phyloP scores from a whole-genome alignment of 2,329 filamentous ascomycete genomes.

The Emericellopsis cladophorae region DNA sequence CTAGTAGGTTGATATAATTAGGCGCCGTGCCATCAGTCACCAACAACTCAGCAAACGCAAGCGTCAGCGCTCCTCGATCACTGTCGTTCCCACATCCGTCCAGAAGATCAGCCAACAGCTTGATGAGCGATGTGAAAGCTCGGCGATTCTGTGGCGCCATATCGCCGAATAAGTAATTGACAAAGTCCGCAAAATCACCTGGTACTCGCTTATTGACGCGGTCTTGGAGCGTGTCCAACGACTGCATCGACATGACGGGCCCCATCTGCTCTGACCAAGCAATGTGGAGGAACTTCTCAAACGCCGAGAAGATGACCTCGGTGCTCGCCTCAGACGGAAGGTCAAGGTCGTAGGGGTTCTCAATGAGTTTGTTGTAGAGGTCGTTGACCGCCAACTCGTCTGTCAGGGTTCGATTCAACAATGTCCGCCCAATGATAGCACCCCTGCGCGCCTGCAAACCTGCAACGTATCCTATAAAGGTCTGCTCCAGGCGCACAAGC shows the following conservation, averaged over 20 bases:
- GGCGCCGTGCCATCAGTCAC: constrained; percentile 66
- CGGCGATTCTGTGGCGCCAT: constrained; percentile 60
- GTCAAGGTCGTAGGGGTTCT: constrained; percentile 69
- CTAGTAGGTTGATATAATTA: constrained; percentile 77
- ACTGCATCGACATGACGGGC: constrained; percentile 60
- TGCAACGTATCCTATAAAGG: constrained; percentile 71
- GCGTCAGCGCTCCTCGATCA: constrained; percentile 76
- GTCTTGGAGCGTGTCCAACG: constrained; percentile 63
- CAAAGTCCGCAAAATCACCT: constrained; percentile 60
- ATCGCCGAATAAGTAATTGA: constrained; percentile 49
- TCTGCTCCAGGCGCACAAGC: constrained; percentile 66
- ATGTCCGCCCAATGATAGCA: constrained; percentile 66
- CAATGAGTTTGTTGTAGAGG: constrained; percentile 77
- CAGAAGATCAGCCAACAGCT: constrained; percentile 73
- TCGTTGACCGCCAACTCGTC: constrained; percentile 79
- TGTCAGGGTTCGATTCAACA: constrained; percentile 56
- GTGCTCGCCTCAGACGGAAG: constrained; percentile 62
- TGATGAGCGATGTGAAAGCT: constrained; percentile 73
- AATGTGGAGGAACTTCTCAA: constrained; percentile 82
- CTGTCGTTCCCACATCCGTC: constrained; percentile 87
- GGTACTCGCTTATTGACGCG: constrained; percentile 53
- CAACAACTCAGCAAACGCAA: constrained; percentile 78
- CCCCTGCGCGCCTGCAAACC: constrained; percentile 77
- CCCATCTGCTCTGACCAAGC: constrained; percentile 88
- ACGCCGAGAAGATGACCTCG: constrained; percentile 80